Conservation (phyloP, 495 filamentous ascomycete genomes). For the Penicillium goetzii region DNA sequence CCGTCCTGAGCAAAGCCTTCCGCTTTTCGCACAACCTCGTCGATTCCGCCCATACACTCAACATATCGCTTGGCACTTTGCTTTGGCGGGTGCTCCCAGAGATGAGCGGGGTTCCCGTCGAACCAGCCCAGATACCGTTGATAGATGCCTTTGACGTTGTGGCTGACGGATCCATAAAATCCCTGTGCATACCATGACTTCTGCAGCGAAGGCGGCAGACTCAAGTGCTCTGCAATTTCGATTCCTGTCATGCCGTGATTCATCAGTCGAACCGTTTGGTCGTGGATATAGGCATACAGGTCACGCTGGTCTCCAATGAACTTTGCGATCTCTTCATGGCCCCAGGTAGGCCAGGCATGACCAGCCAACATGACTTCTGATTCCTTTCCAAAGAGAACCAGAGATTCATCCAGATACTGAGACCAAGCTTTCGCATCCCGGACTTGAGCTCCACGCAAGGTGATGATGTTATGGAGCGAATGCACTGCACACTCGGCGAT, state of each 20-base stretch:
- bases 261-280: conserved; percentile 39
- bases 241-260: conserved; percentile 32
- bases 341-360: conserved; percentile 40
- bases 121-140: conserved; percentile 46
- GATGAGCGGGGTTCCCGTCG: conserved; percentile 41
- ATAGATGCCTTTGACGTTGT: conserved; percentile 48
- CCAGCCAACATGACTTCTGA: conserved; percentile 29
- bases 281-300: conserved; percentile 41
- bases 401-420: conserved; percentile 28
- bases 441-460: conserved; percentile 30
- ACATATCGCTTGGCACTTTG: conserved; percentile 36
- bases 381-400: conserved; percentile 18
- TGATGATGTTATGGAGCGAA: conserved; percentile 32
- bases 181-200: conserved; percentile 33
- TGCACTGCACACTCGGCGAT: conserved; percentile 33
- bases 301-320: conserved; percentile 36
- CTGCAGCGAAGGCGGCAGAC: conserved; percentile 30
- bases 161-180: conserved; percentile 42
- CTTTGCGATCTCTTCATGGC: conserved; percentile 18
- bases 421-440: conserved; percentile 31
- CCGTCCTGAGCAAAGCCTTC: conserved; percentile 13
- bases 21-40: conserved; percentile 28
- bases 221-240: conserved; percentile 42
- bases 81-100: conserved; percentile 40
- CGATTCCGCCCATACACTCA: conserved; percentile 28